Conservation (phyloP, 2,329 filamentous ascomycete genomes). For the Ophiosphaerella narmari region DNA sequence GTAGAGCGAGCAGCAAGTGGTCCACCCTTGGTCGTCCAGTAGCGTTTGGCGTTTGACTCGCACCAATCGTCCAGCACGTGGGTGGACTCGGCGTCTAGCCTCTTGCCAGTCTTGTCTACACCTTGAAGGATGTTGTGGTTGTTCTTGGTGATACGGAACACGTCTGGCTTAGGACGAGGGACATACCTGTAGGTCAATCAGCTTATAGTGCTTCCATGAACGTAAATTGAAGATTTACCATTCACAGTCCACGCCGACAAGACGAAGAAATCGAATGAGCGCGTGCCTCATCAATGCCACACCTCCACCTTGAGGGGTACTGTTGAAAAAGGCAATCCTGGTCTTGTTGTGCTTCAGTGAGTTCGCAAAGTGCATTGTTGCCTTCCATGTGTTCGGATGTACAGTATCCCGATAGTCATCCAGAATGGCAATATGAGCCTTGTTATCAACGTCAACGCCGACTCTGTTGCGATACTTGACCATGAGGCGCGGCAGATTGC, state of each 20-base stretch:
- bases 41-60: slow-evolving; percentile 71
- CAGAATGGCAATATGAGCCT: slow-evolving; percentile 63
- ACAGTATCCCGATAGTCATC: slow-evolving; percentile 67
- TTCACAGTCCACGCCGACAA: slow-evolving; percentile 69
- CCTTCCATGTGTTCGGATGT: slow-evolving; percentile 65
- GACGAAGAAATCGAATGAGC: slow-evolving; percentile 70
- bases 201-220: background rate
- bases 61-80: slow-evolving; percentile 72
- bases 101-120: slow-evolving; percentile 62
- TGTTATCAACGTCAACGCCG: slow-evolving; percentile 70
- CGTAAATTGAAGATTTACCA: slow-evolving; percentile 62
- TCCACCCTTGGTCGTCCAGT: slow-evolving; percentile 72
- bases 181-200: slow-evolving; percentile 61
- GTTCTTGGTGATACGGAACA: slow-evolving; percentile 84
- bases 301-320: slow-evolving; percentile 80
- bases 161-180: slow-evolving; percentile 76
- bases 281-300: slow-evolving; percentile 83
- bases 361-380: slow-evolving; percentile 66
- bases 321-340: slow-evolving; percentile 78
- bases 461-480: slow-evolving; percentile 71
- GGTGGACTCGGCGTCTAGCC: slow-evolving; percentile 66
- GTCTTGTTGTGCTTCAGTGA: slow-evolving; percentile 67
- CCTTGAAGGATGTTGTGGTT: slow-evolving; percentile 89
- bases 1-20: slow-evolving; percentile 67
- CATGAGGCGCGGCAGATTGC: slow-evolving; percentile 67